Evolutionary conservation across 2,329 filamentous ascomycete species (phyloP).

Genomic region (Dactylella cylindrospora): DNA sequence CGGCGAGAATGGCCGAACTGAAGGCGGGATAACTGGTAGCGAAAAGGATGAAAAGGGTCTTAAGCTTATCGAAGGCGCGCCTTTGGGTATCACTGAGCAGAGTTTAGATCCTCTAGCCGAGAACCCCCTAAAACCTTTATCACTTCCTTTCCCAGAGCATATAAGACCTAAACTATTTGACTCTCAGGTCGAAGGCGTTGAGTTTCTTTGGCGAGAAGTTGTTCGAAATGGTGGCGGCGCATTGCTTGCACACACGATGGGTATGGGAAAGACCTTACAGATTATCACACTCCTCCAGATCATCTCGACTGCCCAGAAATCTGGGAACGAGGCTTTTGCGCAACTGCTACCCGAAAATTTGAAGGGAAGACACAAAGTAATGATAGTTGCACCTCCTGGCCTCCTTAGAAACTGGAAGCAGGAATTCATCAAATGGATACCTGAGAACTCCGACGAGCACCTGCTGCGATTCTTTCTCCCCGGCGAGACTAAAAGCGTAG

Average conservation of each 20-base stretch:
- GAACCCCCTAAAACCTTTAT: not conserved
- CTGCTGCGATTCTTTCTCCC: constrained; percentile 8
- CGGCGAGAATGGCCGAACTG: no score
- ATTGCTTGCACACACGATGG: constrained; percentile 63
- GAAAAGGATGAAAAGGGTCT: no score
- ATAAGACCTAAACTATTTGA: constrained; percentile 5
- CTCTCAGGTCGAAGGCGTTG: constrained; percentile 71
- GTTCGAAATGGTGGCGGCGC: constrained; percentile 53
- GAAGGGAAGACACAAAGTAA: constrained; percentile 60
- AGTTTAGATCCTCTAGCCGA: not conserved
- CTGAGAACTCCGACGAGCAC: constrained; percentile 60
- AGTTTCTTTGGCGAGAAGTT: constrained; percentile 86
- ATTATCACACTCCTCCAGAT: constrained; percentile 52
- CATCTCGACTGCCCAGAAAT: constrained; percentile 53
- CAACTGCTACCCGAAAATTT: constrained; percentile 70
- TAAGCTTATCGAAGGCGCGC: no score
- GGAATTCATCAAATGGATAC: constrained; percentile 58
- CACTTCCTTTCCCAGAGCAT: constrained; percentile 2
- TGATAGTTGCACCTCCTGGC: constrained; percentile 74
- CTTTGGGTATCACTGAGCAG: no score
- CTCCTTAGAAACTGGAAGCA: constrained; percentile 76
- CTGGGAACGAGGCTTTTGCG: constrained; percentile 58
- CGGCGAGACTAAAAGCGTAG: not conserved
- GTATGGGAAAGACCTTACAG: constrained; percentile 89
- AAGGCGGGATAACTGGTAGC: no score